These are phyloP conservation scores for Oehlia diaphana DNA, from an alignment of 192 early-diverging fungal species.

Conservation along the genomic window DNA sequence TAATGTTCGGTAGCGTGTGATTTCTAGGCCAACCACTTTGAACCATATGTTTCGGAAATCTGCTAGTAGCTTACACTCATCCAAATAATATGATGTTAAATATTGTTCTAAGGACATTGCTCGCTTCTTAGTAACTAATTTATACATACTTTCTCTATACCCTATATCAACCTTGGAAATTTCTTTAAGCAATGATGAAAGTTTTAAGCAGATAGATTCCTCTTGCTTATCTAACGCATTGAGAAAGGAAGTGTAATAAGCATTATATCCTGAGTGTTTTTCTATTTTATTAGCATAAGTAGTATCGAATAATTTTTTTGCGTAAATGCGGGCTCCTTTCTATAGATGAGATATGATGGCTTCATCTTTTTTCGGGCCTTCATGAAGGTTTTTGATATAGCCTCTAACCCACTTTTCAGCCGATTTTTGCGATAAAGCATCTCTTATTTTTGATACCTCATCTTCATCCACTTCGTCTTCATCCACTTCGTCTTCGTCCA, in stretches of 20 bases:
- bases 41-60: no score
- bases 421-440: slow-evolving; percentile 2
- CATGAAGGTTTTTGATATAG: slow-evolving; percentile 21
- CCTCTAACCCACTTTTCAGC: slow-evolving; percentile 9
- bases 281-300: background rate
- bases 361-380: slow-evolving; percentile 18
- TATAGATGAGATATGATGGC: slow-evolving; percentile 15
- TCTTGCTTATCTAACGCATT: background rate
- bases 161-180: background rate
- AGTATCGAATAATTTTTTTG: slow-evolving; percentile 5
- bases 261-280: no score
- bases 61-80: no score
- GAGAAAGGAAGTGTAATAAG: no score
- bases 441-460: no score
- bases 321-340: background rate
- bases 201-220: slow-evolving; percentile 4
- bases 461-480: no score
- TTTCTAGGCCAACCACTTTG: no score
- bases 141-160: background rate
- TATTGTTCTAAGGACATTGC: background rate
- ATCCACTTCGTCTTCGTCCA: no score
- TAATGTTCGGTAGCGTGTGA: no score
- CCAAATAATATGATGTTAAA: slow-evolving; percentile 1
- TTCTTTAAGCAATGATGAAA: background rate
- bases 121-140: slow-evolving; percentile 11